phyloP scores from a whole-genome alignment of 805 yeast genomes.

The Yamadazyma phyllophila region DNA sequence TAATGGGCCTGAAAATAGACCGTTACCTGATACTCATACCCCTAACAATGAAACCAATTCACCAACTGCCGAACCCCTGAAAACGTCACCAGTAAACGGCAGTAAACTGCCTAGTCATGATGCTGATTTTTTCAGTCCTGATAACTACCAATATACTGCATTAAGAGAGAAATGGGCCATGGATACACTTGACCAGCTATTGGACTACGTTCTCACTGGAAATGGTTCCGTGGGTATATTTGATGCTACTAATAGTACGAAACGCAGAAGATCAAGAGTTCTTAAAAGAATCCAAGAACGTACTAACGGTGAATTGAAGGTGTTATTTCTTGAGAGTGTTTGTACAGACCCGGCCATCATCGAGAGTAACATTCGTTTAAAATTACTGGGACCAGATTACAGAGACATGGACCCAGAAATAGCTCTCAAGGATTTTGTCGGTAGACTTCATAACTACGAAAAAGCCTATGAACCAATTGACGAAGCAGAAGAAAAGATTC shows the following conservation, averaged over 20 bases:
- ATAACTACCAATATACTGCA: conserved; percentile 58
- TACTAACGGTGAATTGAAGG: conserved; percentile 64
- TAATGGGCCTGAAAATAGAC: conserved; percentile 68
- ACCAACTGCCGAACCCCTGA: conserved; percentile 11
- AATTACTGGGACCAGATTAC: conserved; percentile 92
- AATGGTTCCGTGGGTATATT: conserved; percentile 91
- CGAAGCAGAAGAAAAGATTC: conserved; percentile 68
- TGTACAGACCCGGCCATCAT: conserved; percentile 79
- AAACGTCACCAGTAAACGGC: not conserved
- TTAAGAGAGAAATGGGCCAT: conserved; percentile 94
- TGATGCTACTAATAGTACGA: conserved; percentile 81
- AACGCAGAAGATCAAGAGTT: conserved; percentile 57
- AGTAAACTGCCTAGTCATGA: conserved; percentile 44
- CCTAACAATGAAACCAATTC: conserved; percentile 28
- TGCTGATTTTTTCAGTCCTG: conserved; percentile 85
- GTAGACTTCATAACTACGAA: conserved; percentile 79
- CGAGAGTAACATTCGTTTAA: conserved; percentile 79
- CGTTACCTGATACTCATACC: conserved; percentile 45
- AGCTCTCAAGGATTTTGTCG: conserved; percentile 80
- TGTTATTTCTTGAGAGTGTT: conserved; percentile 79
- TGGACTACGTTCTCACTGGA: conserved; percentile 76
- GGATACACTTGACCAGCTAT: conserved; percentile 81
- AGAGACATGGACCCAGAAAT: conserved; percentile 74
- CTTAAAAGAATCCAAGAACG: conserved; percentile 55
- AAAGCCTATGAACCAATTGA: conserved; percentile 88